Percentiles rank a stretch among this genome's conserved stretches.
Conservation (phyloP, 192 early-diverging fungal species). For the Bifiguratus adelaidae region DNA sequence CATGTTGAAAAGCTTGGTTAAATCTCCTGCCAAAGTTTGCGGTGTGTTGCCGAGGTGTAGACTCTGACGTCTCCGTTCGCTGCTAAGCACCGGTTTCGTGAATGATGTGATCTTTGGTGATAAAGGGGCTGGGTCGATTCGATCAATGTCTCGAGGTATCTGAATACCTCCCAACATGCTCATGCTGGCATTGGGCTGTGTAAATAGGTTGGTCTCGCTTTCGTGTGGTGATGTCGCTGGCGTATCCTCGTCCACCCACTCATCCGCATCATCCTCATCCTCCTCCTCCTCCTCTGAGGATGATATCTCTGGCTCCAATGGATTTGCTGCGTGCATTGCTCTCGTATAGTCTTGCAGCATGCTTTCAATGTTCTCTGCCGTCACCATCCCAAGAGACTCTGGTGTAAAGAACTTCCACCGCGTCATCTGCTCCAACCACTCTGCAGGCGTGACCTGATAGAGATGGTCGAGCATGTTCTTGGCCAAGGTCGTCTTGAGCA, state of each 20-base stretch:
- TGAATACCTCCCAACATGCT: background rate
- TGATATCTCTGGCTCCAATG: background rate
- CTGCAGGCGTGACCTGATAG: conserved; percentile 19
- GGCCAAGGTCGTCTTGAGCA: conserved; percentile 23
- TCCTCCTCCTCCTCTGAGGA: conserved; percentile 2
- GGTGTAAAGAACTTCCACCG: conserved; percentile 24
- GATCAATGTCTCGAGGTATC: background rate
- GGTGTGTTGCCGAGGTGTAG: conserved; percentile 8
- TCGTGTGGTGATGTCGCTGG: background rate
- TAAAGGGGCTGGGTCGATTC: background rate
- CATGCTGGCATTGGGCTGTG: conserved; percentile 5
- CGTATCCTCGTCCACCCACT: background rate
- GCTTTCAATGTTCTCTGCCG: conserved; percentile 17
- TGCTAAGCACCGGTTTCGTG: conserved; percentile 7
- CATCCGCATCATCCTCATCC: conserved; percentile 4
- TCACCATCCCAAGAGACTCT: conserved; percentile 23
- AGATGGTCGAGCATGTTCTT: conserved; percentile 22
- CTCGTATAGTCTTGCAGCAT: conserved; percentile 18
- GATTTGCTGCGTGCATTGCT: conserved; percentile 13
- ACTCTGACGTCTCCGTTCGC: conserved; percentile 17
- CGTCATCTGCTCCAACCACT: conserved; percentile 24
- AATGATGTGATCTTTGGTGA: conserved; percentile 3
- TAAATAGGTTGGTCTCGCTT: background rate
- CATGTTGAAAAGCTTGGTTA: conserved; percentile 27
- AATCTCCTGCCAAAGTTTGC: conserved; percentile 18